phyloP scores from a whole-genome alignment of 176 grass and related monocot species.

The Eragrostis nindensis region DNA sequence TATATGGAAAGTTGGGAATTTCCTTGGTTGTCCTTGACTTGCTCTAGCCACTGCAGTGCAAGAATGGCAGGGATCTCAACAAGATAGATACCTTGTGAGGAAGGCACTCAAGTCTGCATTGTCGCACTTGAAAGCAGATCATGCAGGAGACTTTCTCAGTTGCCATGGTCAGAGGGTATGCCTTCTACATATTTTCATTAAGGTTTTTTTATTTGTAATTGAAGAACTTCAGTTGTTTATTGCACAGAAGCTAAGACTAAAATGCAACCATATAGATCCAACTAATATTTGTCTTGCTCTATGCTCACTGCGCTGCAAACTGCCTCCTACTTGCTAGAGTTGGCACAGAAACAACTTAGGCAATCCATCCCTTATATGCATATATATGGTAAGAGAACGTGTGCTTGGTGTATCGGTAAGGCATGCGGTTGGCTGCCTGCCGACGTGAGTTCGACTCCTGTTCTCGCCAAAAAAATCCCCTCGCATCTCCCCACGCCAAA shows the following conservation, averaged over 20 bases:
- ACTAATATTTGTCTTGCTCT: not conserved
- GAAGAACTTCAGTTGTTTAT: slow-evolving; percentile 26
- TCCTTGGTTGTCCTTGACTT: slow-evolving; percentile 39
- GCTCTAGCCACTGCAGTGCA: slow-evolving; percentile 29
- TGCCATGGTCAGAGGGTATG: slow-evolving; percentile 56
- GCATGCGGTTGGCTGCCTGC: too few species aligned
- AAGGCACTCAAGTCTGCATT: slow-evolving; percentile 71
- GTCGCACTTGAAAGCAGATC: slow-evolving; percentile 57
- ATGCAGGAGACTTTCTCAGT: slow-evolving; percentile 61
- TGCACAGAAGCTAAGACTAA: slow-evolving; percentile 3
- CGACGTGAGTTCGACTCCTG: too few species aligned
- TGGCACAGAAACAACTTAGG: slow-evolving; percentile 4
- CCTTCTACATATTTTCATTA: slow-evolving; percentile 26
- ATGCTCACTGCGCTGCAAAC: slow-evolving; percentile 16
- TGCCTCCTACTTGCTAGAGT: not conserved
- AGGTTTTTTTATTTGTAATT: not conserved
- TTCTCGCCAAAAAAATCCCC: too few species aligned
- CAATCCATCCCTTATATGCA: not conserved
- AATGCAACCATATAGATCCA: not conserved
- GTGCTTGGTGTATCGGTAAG: too few species aligned
- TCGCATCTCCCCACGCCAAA: too few species aligned
- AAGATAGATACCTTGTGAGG: slow-evolving; percentile 56
- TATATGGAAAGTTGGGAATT: slow-evolving; percentile 1
- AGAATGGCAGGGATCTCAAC: slow-evolving; percentile 44
- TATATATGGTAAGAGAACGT: too few species aligned